Evolutionary conservation across 139 green algal genomes (phyloP).

Genomic region (Coccomyxa sp.): DNA sequence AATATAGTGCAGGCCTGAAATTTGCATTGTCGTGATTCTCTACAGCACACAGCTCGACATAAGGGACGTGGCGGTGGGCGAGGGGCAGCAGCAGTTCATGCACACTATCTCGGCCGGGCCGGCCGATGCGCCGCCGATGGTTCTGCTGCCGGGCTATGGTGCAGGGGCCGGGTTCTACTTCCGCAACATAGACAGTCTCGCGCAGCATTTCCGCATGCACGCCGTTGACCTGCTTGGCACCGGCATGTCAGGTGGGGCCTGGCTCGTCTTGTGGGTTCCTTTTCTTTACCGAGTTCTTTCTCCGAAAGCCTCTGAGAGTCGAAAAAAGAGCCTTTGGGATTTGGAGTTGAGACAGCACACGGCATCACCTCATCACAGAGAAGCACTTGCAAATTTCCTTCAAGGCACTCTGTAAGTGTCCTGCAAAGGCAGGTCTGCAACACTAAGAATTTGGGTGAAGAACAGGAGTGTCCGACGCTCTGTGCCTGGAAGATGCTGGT

Average conservation of each 20-base stretch:
- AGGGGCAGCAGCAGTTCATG: constrained; percentile 51
- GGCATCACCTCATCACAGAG: too few relatives aligned
- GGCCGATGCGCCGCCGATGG: constrained; percentile 36
- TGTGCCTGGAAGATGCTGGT: too few relatives aligned
- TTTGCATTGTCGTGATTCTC: not conserved
- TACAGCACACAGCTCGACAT: constrained; percentile 26
- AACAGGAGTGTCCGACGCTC: too few relatives aligned
- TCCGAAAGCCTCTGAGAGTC: too few relatives aligned
- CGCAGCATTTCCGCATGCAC: constrained; percentile 45
- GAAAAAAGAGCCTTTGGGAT: too few relatives aligned
- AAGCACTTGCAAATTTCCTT: too few relatives aligned
- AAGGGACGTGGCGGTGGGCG: constrained; percentile 37
- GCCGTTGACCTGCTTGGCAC: constrained; percentile 81
- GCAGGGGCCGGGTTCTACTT: constrained; percentile 58
- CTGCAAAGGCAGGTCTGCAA: too few relatives aligned
- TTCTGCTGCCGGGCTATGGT: constrained; percentile 71
- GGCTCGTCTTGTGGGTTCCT: not conserved
- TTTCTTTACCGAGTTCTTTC: not conserved
- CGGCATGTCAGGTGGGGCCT: constrained; percentile 53
- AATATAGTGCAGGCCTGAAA: not conserved
- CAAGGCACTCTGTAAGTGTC: too few relatives aligned
- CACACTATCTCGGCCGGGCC: constrained; percentile 51
- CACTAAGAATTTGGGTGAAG: too few relatives aligned
- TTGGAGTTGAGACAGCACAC: too few relatives aligned
- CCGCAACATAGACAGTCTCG: constrained; percentile 58